Base-by-base conservation (phyloP, 352 stramenopile species). In the Elongisporangium anandrum region DNA sequence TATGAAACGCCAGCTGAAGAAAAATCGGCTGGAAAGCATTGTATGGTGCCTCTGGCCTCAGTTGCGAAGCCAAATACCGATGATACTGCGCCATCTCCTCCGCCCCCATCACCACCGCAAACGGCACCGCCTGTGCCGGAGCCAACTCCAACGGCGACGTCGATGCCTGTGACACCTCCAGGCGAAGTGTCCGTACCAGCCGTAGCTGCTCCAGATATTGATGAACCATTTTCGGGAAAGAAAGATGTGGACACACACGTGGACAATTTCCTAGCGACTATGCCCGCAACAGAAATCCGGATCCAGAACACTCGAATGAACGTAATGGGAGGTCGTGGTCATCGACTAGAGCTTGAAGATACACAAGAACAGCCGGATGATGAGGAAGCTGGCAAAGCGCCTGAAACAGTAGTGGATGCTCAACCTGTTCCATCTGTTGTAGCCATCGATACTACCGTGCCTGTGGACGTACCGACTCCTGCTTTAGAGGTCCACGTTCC, bases 231-330 rank as follows among this genome's bases (percentile, higher is more conserved):
- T 4, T 90, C 77, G 10, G 78, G 79, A 19, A 75, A 73, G 24
- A 78, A 80, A 53, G 65, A 73, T 47, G 66, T 56, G 13, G 75
- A 79, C 26, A 61, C 77, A 20, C 68, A 87, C 45, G 77, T 92
- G 69, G 81, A 95, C 73, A 65, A 81, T 47, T 82, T 92, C 61
- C 70, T 96, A 57, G 73, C 85, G 64, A 84, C 74, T 21, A 87
- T 98, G 72, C 92, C 88, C 47, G 88, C 93, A 29, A 96, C 78
- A 45, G 94, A 98, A 73, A 85, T 76, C 47, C 92, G 92, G 49
- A 97, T 97, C 48, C 91, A 91, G 54, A 97, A 96, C 61, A 82
- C 76, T 34, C 69, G 83, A 19, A 95, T 97, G 59, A 97, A 94
- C 47, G 85, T 98, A 10, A 88, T 98, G 77, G 92, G 94, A 47